Base-by-base conservation (phyloP, 2,329 filamentous ascomycete genomes). In the Cladosporium sp. region DNA sequence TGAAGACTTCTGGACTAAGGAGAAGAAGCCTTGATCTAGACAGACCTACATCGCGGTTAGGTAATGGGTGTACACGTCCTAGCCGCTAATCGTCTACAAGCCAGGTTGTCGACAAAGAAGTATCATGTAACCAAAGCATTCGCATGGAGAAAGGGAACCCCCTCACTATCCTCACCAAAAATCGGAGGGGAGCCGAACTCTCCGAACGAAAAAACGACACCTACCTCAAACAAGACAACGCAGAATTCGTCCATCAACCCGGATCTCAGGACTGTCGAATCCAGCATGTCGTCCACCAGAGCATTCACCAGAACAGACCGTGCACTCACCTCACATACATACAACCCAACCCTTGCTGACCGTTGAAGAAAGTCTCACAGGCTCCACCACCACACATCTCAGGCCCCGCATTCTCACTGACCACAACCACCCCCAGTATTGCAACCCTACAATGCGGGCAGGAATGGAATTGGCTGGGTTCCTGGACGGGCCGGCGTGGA, bases 391-490 rank as follows among this genome's bases (percentile, higher is more conserved):
- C 44, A 30, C 28, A 30, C 52, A 34, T 10, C 28, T 18, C 18
- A 34, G 4, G 15, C n/a, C 34, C 36, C 51, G 60, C 60, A 64
- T 41, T 64, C 60, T 63, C 30, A n/a, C 7, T 32, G 32, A 41
- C 15, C 36, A 34, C 32, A 10, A 38, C 12, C 36, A 14, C 15
- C 38, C 38, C 47, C 60, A n/a, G 41, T 34, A 26, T 55, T 63
- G 49, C 60, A 55, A 44, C 34, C 34, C 47, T 55, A 30, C 51
- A 28, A 64, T 18, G 70, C 67, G 65, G 67, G 67, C 67, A 68
- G 64, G 52, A 58, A 47, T 47, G 26, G 66, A 52, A 66, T 36
- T 69, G 69, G 68, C 51, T 55, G 63, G 59, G 68, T 67, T 69
- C 64, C 58, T 66, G 60, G 55, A 62, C 64, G 67, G 66, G 55